phyloP scores from a whole-genome alignment of 2,329 filamentous ascomycete genomes.

The Chalara sp. region DNA sequence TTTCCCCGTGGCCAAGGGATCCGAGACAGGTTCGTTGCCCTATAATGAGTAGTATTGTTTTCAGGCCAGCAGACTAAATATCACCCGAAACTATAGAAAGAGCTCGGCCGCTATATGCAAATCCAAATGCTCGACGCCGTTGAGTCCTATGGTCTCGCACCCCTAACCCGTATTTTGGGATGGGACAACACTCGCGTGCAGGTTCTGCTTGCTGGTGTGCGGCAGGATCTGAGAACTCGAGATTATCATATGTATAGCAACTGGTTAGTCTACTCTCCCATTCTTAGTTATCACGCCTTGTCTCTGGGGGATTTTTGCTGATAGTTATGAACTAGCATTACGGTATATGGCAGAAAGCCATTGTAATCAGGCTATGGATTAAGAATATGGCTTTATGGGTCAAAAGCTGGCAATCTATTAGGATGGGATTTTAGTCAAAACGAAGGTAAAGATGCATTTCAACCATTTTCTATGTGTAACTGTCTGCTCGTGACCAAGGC shows the following conservation, averaged over 20 bases:
- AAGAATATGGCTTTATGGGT: too few relatives aligned
- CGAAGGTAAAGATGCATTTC: too few relatives aligned
- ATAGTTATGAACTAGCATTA: background rate
- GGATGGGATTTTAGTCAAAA: too few relatives aligned
- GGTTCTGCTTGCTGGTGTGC: constrained; percentile 3
- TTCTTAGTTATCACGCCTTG: background rate
- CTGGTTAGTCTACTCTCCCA: background rate
- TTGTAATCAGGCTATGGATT: background rate
- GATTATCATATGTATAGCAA: constrained; percentile 5
- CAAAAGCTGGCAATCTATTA: too few relatives aligned
- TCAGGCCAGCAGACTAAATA: too few relatives aligned
- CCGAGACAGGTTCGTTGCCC: constrained; percentile 25
- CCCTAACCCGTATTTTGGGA: constrained; percentile 38
- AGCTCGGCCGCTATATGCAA: constrained; percentile 41
- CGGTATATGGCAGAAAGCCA: background rate
- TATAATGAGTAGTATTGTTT: too few relatives aligned
- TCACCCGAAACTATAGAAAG: constrained; percentile 25
- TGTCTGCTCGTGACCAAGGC: too few relatives aligned
- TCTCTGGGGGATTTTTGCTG: background rate
- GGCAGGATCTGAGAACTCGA: constrained; percentile 1
- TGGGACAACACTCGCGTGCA: constrained; percentile 33
- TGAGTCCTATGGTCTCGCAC: constrained; percentile 42
- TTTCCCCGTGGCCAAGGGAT: constrained; percentile 33
- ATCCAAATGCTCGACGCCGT: constrained; percentile 40
- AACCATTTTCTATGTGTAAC: too few relatives aligned